These are phyloP conservation scores for Aureobasidium mangrovei DNA, from an alignment of 2,329 filamentous ascomycete species.

Conservation along the genomic window DNA sequence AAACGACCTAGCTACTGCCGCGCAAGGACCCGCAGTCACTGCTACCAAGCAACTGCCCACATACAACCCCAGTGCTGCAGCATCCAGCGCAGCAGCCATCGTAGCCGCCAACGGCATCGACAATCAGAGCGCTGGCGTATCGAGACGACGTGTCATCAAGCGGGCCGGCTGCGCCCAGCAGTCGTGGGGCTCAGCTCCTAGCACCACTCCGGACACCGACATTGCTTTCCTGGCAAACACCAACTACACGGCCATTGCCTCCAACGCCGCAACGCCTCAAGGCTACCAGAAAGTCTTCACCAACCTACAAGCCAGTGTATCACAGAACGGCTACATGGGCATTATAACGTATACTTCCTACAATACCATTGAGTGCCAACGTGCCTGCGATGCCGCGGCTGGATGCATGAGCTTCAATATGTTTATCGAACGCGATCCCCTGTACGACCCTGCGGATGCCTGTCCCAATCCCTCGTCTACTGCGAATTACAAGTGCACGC, in stretches of 20 bases:
- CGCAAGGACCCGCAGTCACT: constrained; percentile 12
- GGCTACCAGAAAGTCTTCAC: constrained; percentile 22
- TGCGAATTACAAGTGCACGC: constrained; percentile 27
- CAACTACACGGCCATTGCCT: constrained; percentile 18
- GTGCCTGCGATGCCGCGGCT: constrained; percentile 22
- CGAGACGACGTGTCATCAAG: not conserved
- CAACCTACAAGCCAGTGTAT: constrained; percentile 17
- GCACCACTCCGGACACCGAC: constrained; percentile 26
- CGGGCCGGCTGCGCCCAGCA: constrained; percentile 17
- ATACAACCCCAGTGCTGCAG: constrained; percentile 11
- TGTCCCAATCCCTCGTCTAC: constrained; percentile 29
- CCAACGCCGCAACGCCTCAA: constrained; percentile 19
- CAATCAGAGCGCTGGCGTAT: not conserved
- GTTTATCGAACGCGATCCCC: constrained; percentile 29
- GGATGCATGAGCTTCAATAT: constrained; percentile 29
- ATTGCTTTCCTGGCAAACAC: constrained; percentile 22
- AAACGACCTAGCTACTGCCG: constrained; percentile 14
- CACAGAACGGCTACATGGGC: constrained; percentile 22
- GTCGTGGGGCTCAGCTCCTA: constrained; percentile 16
- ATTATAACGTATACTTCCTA: constrained; percentile 23
- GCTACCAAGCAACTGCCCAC: constrained; percentile 8
- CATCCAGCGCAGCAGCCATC: constrained; percentile 2
- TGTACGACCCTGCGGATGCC: constrained; percentile 22
- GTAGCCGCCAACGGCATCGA: not conserved
- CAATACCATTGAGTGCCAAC: constrained; percentile 23